These are phyloP conservation scores for Cercospora sesami DNA, from an alignment of 2,329 filamentous ascomycete genomes.

Conservation along the genomic window DNA sequence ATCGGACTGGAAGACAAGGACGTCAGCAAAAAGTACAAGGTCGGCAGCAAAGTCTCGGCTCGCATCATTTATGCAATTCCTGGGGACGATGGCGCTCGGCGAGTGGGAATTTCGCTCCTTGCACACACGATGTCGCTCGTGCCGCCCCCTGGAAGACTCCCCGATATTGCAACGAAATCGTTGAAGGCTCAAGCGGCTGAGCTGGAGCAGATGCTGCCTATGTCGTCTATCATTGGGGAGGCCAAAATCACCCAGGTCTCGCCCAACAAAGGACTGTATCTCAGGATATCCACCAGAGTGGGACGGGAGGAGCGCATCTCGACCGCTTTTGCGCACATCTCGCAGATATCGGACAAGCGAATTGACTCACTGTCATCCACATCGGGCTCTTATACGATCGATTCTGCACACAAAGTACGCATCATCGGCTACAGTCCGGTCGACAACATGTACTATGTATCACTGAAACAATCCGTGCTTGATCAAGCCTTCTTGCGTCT, in stretches of 20 bases:
- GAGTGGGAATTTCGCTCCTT: conserved; percentile 82
- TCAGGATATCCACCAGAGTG: conserved; percentile 59
- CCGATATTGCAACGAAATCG: conserved; percentile 36
- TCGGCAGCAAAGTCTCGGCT: conserved; percentile 79
- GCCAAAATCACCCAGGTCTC: conserved; percentile 80
- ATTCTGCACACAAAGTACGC: conserved; percentile 75
- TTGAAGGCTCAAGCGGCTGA: conserved; percentile 30
- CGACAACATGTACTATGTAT: conserved; percentile 82
- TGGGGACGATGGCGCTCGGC: conserved; percentile 67
- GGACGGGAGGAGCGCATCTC: conserved; percentile 14
- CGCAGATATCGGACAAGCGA: conserved; percentile 84
- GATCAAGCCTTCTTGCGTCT: conserved; percentile 88
- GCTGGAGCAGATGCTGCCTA: conserved; percentile 57
- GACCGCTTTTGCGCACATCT: conserved; percentile 83
- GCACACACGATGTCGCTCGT: conserved; percentile 76
- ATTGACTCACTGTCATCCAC: conserved; percentile 77
- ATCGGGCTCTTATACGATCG: conserved; percentile 75
- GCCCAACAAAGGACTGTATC: conserved; percentile 75
- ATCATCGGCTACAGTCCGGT: conserved; percentile 83
- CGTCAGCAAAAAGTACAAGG: conserved; percentile 74
- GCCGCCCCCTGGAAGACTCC: conserved; percentile 41
- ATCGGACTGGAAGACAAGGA: conserved; percentile 67
- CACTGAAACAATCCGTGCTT: conserved; percentile 77
- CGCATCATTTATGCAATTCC: conserved; percentile 88
- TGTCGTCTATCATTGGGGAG: conserved; percentile 74